A percentile compares a stretch with the other conserved stretches of the same genome.
Evolutionary conservation across 1,284 basidiomycete species (phyloP).

Genomic region (Puccinia novopanici): DNA sequence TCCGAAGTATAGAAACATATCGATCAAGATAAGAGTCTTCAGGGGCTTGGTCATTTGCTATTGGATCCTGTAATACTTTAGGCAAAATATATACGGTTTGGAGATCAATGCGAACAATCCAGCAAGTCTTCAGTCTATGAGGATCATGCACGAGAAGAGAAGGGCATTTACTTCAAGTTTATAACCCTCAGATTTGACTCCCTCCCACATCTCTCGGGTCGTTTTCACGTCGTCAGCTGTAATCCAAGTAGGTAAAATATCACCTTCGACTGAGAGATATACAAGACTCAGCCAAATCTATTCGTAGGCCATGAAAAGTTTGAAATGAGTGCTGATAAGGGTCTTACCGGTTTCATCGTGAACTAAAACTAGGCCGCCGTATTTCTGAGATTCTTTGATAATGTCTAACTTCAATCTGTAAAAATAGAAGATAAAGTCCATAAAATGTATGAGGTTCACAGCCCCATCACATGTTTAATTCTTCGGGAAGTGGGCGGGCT

Average conservation of each 20-base stretch:
- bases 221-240: constrained; percentile 91
- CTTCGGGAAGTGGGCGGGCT: too few species aligned
- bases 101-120: constrained; percentile 17
- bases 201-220: constrained; percentile 81
- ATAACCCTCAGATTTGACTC: too few species aligned
- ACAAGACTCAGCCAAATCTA: not conserved
- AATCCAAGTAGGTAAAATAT: constrained; percentile 91
- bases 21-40: constrained; percentile 92
- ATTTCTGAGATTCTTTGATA: constrained; percentile 80
- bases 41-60: constrained; percentile 70
- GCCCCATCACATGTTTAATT: not conserved
- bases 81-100: constrained; percentile 6
- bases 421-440: too few species aligned
- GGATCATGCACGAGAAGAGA: not conserved
- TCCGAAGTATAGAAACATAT: constrained; percentile 79
- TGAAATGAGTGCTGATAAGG: constrained; percentile 42
- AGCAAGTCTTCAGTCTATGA: constrained; percentile 4
- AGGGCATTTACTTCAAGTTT: constrained; percentile 68
- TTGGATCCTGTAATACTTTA: constrained; percentile 70
- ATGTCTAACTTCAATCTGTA: constrained; percentile 79
- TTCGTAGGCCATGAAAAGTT: not conserved
- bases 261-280: constrained; percentile 66
- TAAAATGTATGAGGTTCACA: not conserved
- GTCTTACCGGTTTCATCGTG: constrained; percentile 73
- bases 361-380: constrained; percentile 86